Evolutionary conservation across 2,329 filamentous ascomycete species (phyloP), one percentile per base, ranked within the genome.

Genomic region (Arthrobotrys musiformis): DNA sequence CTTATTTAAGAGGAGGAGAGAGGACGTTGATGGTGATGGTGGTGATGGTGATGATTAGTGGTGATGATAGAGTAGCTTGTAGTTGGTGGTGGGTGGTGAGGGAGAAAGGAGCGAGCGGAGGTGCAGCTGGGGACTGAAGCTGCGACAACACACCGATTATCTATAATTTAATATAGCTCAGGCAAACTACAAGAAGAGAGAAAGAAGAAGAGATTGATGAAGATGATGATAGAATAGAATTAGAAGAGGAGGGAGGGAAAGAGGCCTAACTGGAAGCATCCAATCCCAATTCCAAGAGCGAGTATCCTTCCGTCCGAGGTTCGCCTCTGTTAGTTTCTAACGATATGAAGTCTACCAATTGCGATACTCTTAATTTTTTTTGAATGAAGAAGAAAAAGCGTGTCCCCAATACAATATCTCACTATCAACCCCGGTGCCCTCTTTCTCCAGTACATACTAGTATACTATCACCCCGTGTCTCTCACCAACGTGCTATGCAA

Each of bases 91-190:
- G 50, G 19, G 13, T 28, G 17, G 7, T 37, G 33, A 24, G 33
- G 11, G 33, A 40, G 54, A 26, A 81, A 81, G 56, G 64, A 48
- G 81, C 81, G 80, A 79, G 80, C 81, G 81, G 78, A 70, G 61
- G 81, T 80, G 81, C 79, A 81, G 78, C 62, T 40, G 58, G 50
- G 58, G 54, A 40, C 35, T 70, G 50, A 75, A 58, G 78, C 68
- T 70, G 79, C 76, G 80, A 79, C 78, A 67, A 79, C 73, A 78
- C 75, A 75, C 66, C 73, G 64, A 48, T 8, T 60, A 62, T 67
- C 56, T 69, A 69, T 44, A 70, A 79, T 73, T 63, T 69, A 74
- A 70, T 75, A 61, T n/a, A n/a, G n/a, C n/a, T n/a, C n/a, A n/a
- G n/a, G n/a, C n/a, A 69, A 62, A 52, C 50, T 63, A 54, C 42